phyloP scores from a whole-genome alignment of 129 eudicot species.

The Saussurea involucrata region DNA sequence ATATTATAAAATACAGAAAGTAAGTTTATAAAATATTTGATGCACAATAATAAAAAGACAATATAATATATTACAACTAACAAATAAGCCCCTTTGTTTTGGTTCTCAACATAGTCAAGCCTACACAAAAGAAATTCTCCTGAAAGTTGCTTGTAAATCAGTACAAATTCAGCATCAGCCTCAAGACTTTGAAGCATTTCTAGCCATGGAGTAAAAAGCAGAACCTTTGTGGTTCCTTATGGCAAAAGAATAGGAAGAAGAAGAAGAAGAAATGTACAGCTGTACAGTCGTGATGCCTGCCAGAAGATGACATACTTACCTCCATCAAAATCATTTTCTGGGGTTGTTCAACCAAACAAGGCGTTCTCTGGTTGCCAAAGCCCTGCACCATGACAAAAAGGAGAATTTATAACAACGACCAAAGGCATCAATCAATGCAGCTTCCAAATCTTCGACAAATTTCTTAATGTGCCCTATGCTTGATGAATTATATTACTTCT shows the following conservation, averaged over 20 bases:
- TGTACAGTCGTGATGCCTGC: neutral
- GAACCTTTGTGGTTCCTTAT: neutral
- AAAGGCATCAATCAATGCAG: neutral
- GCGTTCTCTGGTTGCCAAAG: slow-evolving; percentile 43
- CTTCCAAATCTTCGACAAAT: neutral
- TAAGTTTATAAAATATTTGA: too few relatives aligned
- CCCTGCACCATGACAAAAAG: slow-evolving; percentile 36
- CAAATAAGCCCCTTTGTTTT: too few relatives aligned
- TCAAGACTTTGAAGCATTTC: neutral
- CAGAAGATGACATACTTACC: neutral
- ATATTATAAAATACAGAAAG: too few relatives aligned
- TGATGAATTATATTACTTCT: neutral
- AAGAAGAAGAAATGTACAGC: neutral
- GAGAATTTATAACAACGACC: neutral
- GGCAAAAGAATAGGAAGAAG: neutral
- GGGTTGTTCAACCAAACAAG: slow-evolving; percentile 26
- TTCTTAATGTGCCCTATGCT: too few relatives aligned
- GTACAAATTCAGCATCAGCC: neutral
- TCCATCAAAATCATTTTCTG: slow-evolving; percentile 4
- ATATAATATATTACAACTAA: too few relatives aligned
- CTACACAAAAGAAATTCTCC: neutral
- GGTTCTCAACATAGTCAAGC: too few relatives aligned
- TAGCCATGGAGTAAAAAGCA: neutral
- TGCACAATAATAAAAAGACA: too few relatives aligned
- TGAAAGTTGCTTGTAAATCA: neutral